These are phyloP conservation scores for Cryptococcus sp. DNA, from an alignment of 1,284 basidiomycete species.

Conservation along the genomic window DNA sequence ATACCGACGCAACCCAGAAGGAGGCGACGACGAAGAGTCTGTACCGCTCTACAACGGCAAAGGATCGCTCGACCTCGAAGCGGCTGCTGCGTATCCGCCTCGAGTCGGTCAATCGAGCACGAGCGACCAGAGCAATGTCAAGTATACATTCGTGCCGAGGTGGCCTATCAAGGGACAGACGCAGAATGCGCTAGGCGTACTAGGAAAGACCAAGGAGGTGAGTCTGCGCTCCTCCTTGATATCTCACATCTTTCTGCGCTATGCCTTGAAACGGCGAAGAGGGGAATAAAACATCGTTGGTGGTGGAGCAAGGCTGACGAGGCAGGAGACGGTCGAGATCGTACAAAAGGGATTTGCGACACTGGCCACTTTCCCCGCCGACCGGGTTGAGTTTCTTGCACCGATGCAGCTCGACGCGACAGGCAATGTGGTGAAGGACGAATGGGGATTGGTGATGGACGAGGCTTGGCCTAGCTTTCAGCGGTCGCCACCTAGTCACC, in stretches of 20 bases:
- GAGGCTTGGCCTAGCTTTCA: constrained; percentile 23
- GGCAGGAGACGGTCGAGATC: constrained; percentile 20
- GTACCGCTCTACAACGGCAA: not conserved
- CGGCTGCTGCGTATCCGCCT: not conserved
- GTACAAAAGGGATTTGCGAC: constrained; percentile 17
- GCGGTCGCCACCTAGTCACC: constrained; percentile 9
- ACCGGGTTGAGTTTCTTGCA: constrained; percentile 19
- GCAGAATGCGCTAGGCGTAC: constrained; percentile 19
- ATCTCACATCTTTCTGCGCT: not conserved
- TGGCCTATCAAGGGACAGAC: constrained; percentile 17
- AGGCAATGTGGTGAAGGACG: not conserved
- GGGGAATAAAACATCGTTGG: too few relatives aligned
- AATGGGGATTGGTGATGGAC: constrained; percentile 22
- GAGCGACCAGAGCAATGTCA: constrained; percentile 3
- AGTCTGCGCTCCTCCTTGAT: not conserved
- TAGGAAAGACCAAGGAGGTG: constrained; percentile 19
- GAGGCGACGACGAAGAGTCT: not conserved
- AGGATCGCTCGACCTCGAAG: not conserved
- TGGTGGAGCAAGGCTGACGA: not conserved
- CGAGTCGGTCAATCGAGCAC: not conserved
- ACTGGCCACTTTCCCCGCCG: constrained; percentile 12
- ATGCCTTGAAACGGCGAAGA: not conserved
- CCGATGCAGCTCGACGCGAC: constrained; percentile 5
- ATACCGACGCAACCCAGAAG: not conserved
- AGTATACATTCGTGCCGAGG: constrained; percentile 20